Evolutionary conservation across 2,329 filamentous ascomycete genomes (phyloP), one percentile per base, ranked within the genome.

Genomic region (Apiospora kogelbergensis): DNA sequence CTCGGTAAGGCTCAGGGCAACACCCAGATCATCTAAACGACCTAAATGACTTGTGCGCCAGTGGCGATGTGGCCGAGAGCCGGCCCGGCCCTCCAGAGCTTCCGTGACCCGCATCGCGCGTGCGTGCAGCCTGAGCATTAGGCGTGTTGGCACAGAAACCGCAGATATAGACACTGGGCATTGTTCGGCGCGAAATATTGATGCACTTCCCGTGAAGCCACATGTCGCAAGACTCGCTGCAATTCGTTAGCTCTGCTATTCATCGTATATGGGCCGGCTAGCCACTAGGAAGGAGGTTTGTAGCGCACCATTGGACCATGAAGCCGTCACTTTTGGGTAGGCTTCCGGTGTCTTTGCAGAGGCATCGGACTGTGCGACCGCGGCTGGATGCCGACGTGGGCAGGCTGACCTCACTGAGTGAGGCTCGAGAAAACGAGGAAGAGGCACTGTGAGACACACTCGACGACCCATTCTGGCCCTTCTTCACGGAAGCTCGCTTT

Each of bases 121-220:
- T 33, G 37, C 53, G 53, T n/a, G 30, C 53, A 4, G 3, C 53
- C 30, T 20, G 53, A 37, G 53, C 53, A 60, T 60, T 60, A 4
- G 88, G 85, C 10, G 88, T 89, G 72, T 89, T 85, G 24, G 86
- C 86, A 74, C 89, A 91, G 71, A 88, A 91, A 1, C 86, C 84
- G 75, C 89, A 91, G 44, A 91, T 87, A 73, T 90, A 91, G 6
- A 91, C 86, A 15, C 83, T 82, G 6, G 89, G 87, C 72, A 88
- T 83, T n/a, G 83, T 84, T 68, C 85, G 83, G 64, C 83, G 83
- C 63, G 84, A 86, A 71, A 90, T 86, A 71, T 88, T 88, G 73
- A 90, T 83, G 75, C 89, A 91, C 68, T 83, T 83, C n/a, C 86
- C 88, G 75, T 91, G 89, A 40, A 90, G 84, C 84, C 86, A 89